Percentiles rank a stretch among this genome's conserved stretches.
Evolutionary conservation across 2,329 filamentous ascomycete genomes (phyloP).

Genomic region (Seiridium unicorne): DNA sequence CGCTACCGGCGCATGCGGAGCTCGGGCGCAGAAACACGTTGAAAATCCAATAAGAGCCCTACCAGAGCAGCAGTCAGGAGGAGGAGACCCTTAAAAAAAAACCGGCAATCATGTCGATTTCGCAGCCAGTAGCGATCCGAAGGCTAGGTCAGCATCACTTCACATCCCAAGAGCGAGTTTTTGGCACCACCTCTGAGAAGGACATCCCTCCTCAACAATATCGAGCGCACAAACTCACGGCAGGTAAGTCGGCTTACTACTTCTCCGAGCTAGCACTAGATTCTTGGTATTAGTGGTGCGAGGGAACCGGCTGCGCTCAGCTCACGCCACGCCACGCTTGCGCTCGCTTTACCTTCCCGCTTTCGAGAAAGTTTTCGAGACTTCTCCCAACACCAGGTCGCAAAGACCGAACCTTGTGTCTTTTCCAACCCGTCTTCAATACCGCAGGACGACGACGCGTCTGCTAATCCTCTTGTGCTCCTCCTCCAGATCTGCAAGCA

Average conservation of each 20-base stretch:
- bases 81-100: neutral
- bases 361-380: neutral
- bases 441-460: too few species aligned
- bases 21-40: neutral
- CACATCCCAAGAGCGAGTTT: neutral
- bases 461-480: neutral
- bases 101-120: neutral
- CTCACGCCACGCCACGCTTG: neutral
- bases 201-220: neutral
- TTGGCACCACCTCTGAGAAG: neutral
- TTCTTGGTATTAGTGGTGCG: neutral
- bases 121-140: neutral
- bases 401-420: neutral
- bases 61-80: neutral
- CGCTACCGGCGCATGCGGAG: constrained; percentile 6
- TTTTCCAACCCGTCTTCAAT: neutral
- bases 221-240: neutral
- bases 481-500: constrained; percentile 21
- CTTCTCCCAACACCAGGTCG: neutral
- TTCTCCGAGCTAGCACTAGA: neutral
- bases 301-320: too few species aligned
- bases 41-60: neutral
- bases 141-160: constrained; percentile 2
- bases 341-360: neutral
- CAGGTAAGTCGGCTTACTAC: neutral